Conservation (phyloP, 371 early-diverging fungal genomes). For the Syncephalastrum contaminatum region DNA sequence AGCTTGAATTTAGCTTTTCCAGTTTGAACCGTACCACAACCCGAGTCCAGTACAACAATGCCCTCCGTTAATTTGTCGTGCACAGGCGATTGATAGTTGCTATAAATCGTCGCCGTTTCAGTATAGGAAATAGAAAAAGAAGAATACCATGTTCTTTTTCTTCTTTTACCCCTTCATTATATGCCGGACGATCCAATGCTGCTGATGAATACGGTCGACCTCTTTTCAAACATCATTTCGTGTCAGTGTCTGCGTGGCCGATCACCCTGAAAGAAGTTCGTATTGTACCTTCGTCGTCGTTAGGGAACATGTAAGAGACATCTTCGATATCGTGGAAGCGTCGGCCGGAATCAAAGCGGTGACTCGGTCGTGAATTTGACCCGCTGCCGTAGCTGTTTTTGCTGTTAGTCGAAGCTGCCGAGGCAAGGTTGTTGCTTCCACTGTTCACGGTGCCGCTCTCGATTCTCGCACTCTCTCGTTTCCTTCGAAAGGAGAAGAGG, state of each 20-base stretch:
- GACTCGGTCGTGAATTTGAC: constrained; percentile 8
- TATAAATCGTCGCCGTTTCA: constrained; percentile 6
- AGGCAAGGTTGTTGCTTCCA: too few relatives aligned
- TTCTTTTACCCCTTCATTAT: constrained; percentile 12
- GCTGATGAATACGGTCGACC: constrained; percentile 15
- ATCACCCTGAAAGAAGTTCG: too few relatives aligned
- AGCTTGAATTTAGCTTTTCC: neutral
- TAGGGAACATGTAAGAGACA: constrained; percentile 50
- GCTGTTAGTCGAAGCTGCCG: too few relatives aligned
- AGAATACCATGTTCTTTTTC: constrained; percentile 2
- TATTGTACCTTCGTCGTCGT: constrained; percentile 42
- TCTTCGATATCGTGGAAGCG: constrained; percentile 43
- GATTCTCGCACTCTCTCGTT: too few relatives aligned
- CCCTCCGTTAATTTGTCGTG: constrained; percentile 13
- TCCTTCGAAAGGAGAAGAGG: too few relatives aligned
- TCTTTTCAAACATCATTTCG: neutral
- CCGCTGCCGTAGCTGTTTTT: too few relatives aligned
- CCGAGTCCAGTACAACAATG: constrained; percentile 19
- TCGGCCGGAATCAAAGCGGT: constrained; percentile 43
- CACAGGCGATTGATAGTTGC: constrained; percentile 17
- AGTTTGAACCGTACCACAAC: constrained; percentile 14
- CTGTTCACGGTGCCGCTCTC: too few relatives aligned
- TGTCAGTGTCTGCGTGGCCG: too few relatives aligned
- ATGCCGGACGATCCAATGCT: constrained; percentile 14
- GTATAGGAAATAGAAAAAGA: constrained; percentile 1